Percentiles rank a stretch among this genome's conserved stretches.
phyloP scores from a whole-genome alignment of 352 stramenopile species.

The Phytophthora tubulina region DNA sequence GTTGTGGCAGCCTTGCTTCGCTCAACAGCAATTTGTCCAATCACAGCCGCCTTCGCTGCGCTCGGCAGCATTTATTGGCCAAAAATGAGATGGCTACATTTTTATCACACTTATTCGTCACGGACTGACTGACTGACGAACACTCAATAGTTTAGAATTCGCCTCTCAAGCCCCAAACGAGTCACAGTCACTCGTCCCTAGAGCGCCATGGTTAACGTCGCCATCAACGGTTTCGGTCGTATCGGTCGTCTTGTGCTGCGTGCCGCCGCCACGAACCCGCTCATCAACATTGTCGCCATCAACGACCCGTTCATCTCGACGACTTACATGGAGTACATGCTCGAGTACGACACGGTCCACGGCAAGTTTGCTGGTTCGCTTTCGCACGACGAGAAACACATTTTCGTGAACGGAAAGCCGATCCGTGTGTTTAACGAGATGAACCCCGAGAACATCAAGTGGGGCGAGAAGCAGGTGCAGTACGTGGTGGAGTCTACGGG shows the following conservation, averaged over 20 bases:
- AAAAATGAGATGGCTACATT: too few relatives aligned
- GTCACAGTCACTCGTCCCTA: not conserved
- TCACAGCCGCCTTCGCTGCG: too few relatives aligned
- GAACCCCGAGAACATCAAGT: slow-evolving; percentile 95
- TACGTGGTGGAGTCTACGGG: slow-evolving; percentile 95
- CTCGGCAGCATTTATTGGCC: too few relatives aligned
- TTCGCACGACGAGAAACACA: slow-evolving; percentile 86
- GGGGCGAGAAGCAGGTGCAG: slow-evolving; percentile 90
- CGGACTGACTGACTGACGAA: too few relatives aligned
- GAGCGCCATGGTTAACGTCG: slow-evolving; percentile 75
- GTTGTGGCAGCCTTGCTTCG: too few relatives aligned
- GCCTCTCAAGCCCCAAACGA: slow-evolving; percentile 36
- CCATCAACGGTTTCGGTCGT: slow-evolving; percentile 99
- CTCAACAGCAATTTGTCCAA: too few relatives aligned
- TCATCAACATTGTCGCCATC: slow-evolving; percentile 93
- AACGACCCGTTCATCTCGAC: slow-evolving; percentile 96
- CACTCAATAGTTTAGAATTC: too few relatives aligned
- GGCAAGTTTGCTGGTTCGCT: slow-evolving; percentile 89
- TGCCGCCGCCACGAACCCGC: slow-evolving; percentile 86
- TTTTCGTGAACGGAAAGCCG: slow-evolving; percentile 94
- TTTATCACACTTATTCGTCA: too few relatives aligned
- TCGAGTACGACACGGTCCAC: slow-evolving; percentile 94
- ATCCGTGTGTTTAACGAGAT: slow-evolving; percentile 96
- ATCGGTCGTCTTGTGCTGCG: slow-evolving; percentile 98
- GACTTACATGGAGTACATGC: slow-evolving; percentile 98